Percentiles rank a stretch among this genome's conserved stretches.
phyloP scores from a whole-genome alignment of 1,284 basidiomycete species.

The Sporisorium reilianum region DNA sequence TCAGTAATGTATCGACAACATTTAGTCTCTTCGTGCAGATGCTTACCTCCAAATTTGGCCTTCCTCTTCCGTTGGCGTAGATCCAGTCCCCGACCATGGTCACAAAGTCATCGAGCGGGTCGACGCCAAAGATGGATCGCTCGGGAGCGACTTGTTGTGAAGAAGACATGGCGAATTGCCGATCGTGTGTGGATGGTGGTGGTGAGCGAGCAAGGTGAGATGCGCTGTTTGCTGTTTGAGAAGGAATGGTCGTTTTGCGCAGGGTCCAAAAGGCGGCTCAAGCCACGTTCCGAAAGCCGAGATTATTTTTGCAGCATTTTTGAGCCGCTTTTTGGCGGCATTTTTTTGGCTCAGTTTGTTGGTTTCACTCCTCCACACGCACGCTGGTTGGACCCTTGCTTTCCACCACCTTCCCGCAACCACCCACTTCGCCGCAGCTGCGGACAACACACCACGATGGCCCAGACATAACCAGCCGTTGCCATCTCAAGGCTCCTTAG shows the following conservation, averaged over 20 bases:
- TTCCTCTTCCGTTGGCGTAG: conserved; percentile 69
- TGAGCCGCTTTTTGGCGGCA: neutral
- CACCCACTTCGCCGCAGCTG: neutral
- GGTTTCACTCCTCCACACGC: neutral
- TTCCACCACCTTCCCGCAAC: too few species aligned
- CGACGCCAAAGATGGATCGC: conserved; percentile 88
- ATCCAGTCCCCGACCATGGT: conserved; percentile 91
- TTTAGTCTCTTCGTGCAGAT: neutral
- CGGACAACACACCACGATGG: neutral
- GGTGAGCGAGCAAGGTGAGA: neutral
- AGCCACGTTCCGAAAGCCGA: conserved; percentile 17
- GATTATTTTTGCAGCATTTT: neutral
- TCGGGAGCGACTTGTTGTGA: conserved; percentile 72
- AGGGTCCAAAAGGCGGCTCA: conserved; percentile 16
- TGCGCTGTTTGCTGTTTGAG: neutral
- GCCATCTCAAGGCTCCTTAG: neutral
- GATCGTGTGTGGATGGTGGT: neutral
- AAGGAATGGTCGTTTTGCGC: neutral
- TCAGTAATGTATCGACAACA: neutral
- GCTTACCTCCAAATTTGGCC: conserved; percentile 72
- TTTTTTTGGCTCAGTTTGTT: conserved; percentile 12
- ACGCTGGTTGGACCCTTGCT: too few species aligned
- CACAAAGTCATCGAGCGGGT: conserved; percentile 94
- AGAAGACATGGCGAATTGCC: conserved; percentile 14
- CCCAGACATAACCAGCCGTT: too few species aligned